Base-by-base conservation (phyloP, 2,329 filamentous ascomycete species). In the Colletotrichum spaethianum region DNA sequence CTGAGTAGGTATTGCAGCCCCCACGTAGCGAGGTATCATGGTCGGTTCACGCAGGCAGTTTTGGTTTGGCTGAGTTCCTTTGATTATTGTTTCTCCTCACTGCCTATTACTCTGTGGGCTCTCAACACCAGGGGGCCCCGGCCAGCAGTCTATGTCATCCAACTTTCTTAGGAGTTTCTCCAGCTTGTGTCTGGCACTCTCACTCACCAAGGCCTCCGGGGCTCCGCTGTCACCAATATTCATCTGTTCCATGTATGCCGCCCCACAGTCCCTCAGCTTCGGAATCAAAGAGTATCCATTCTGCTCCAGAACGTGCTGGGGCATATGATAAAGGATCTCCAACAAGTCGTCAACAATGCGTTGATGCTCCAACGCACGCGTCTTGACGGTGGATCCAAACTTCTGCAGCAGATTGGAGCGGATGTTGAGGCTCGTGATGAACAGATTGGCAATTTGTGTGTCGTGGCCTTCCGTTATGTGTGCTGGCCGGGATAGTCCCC, bases 201-300 rank as follows among this genome's bases (percentile, higher is more conserved):
- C 70, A 33, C 20, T 73, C 59, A 44, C 74, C 73, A 40, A 70
- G 74, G 12, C 69, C 64, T 40, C 61, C 38, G 38, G 71, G 12
- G 50, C 74, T 14, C 63, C 31, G 14, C 38, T 36, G 20, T 70
- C 38, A 48, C 62, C 20, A 53, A 64, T 33, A 5, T 55, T 50
- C 40, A 76, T 64, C 33, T 76, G 74, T 23, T 80, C 78, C 2
- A 82, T 72, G 33, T 82, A 80, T 0, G 80, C 81, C 5, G 79
- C 78, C 1, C 80, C 81, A 61, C 82, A 79, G 60, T 82, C 82
- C 26, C 82, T 75, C 33, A 82, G 77, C 72, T 83, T 83, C n/a
- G 80, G 78, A n/a, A 82, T 77, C 0, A 81, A 52, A 46, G 78
- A 79, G 20, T 75, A 75, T 0, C 80, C 80, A 61, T 81, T 81